Evolutionary conservation across 768 basidiomycete genomes (phyloP), one percentile per base, ranked within the genome.

Genomic region (Hydnum rufescens): DNA sequence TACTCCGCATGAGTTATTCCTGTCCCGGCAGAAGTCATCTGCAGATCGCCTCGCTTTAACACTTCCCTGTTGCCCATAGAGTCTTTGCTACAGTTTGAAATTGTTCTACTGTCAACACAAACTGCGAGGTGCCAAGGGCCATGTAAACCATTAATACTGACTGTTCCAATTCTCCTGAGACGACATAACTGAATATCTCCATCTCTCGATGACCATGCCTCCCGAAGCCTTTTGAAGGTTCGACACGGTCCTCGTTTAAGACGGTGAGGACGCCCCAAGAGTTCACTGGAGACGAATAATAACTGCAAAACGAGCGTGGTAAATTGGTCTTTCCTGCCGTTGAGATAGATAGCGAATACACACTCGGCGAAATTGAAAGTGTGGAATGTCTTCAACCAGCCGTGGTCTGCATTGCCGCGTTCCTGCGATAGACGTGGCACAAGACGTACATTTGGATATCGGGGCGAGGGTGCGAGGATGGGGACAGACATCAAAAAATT

Each of bases 161-260:
- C 85, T 90, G 87, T 62, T 87, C 80, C 30, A 89, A 71, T 59
- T 80, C 72, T 3, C 87, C 88, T 19, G 67, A 64, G 34, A 93
- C 76, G 52, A 92, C 69, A 62, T 95, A 93, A 1, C 80, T 81
- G 67, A 90, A 95, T 56, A 95, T 96, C 60, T 95, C 89, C 58
- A 85, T 86, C 62, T 85, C 81, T 30, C 76, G 71, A 60, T 92
- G 88, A 4, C 73, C 71, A 64, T 90, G 86, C 0, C 78, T 81
- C 2, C 85, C 88, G 57, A 96, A 96, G 0, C 93, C 93, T 18
- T 76, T 79, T 18, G 65, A 60, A 4, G 81, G 67, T 3, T 71
- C 73, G 36, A 92, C 83, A n/a, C 85, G 78, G 59, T 89, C 87
- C 64, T 95, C 90, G 66, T 95, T 95, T 64, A 96, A 80, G 32